Percentiles rank a stretch among this genome's conserved stretches.
Conservation (phyloP, 495 filamentous ascomycete genomes). For the Penicillium canescens region DNA sequence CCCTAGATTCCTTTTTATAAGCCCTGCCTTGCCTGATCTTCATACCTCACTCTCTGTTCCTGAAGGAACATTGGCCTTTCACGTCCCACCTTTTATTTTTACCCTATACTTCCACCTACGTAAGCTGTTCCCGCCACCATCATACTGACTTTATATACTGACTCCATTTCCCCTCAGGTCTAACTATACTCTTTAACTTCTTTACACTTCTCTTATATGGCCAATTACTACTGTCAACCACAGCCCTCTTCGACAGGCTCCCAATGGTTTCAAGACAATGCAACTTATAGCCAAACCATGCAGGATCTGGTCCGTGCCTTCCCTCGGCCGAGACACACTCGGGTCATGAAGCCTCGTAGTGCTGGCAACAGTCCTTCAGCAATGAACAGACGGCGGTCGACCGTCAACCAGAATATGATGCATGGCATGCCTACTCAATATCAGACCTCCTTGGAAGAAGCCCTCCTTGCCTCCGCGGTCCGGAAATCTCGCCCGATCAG, state of each 20-base stretch:
- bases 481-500: slow-evolving; percentile 59
- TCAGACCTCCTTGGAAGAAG: slow-evolving; percentile 31
- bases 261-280: slow-evolving; percentile 28
- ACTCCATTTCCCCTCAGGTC: neutral
- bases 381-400: slow-evolving; percentile 54
- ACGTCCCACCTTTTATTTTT: slow-evolving; percentile 4
- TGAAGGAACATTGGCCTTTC: slow-evolving; percentile 11
- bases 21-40: slow-evolving; percentile 9
- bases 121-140: neutral
- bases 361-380: slow-evolving; percentile 70
- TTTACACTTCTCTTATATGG: slow-evolving; percentile 27
- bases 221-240: slow-evolving; percentile 32
- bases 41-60: slow-evolving; percentile 14
- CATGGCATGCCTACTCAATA: slow-evolving; percentile 27
- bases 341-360: slow-evolving; percentile 67
- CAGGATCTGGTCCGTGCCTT: slow-evolving; percentile 37
- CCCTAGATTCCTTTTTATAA: slow-evolving; percentile 30
- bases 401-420: slow-evolving; percentile 49
- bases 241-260: slow-evolving; percentile 32
- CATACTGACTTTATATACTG: neutral
- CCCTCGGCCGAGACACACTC: slow-evolving; percentile 39
- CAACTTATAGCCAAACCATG: slow-evolving; percentile 23
- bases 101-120: slow-evolving; percentile 5
- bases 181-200: neutral
- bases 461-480: slow-evolving; percentile 39